Evolutionary conservation across 2,329 filamentous ascomycete species (phyloP), one percentile per base, ranked within the genome.

Genomic region (Aspergillus ruber): DNA sequence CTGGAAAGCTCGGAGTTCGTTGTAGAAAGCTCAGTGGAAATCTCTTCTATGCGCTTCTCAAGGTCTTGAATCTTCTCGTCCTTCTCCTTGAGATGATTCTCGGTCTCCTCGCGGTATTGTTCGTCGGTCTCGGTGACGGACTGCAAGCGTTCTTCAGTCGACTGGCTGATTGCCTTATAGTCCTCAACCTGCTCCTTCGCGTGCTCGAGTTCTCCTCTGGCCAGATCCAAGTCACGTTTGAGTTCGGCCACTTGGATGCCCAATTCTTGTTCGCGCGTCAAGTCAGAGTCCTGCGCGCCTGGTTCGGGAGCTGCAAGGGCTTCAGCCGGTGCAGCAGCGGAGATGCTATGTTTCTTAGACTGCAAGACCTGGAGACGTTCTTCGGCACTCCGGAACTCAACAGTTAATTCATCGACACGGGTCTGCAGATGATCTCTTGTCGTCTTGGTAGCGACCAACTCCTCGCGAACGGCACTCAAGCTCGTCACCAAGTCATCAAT

Each of bases 401-500:
- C 86, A 21, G 85, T 86, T 46, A 98, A 73, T 70, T 97, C 91
- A 55, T 95, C 87, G 3, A 95, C 88, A 48, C 90, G 82, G 29
- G 84, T 81, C 66, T 97, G 90, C 2, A 98, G 77, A 64, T 96
- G 88, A 65, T 97, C 91, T 42, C 86, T 83, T 42, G 83, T 87
- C 1, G 91, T 95, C 75, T 95, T 95, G 20, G 85, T 82, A 21
- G 85, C 84, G 41, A 93, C 82, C 44, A 95, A 80, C 58, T 96
- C 90, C 66, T 97, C 90, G 40, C 91, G 88, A 44, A 85, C 82
- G 51, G 89, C 82, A 56, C 88, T 79, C 36, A 96, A 75, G 58
- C 82, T 91, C 27, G 84, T 77, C 53, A 91, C 85, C 41, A 98
- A 80, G 60, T 97, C 91, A 56, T 98, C 91, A 51, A 97, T 93